Percentiles rank a stretch among this genome's conserved stretches.
Evolutionary conservation across 305 asterid genomes (phyloP).

Genomic region (Fraxinus xanthoxyloides): DNA sequence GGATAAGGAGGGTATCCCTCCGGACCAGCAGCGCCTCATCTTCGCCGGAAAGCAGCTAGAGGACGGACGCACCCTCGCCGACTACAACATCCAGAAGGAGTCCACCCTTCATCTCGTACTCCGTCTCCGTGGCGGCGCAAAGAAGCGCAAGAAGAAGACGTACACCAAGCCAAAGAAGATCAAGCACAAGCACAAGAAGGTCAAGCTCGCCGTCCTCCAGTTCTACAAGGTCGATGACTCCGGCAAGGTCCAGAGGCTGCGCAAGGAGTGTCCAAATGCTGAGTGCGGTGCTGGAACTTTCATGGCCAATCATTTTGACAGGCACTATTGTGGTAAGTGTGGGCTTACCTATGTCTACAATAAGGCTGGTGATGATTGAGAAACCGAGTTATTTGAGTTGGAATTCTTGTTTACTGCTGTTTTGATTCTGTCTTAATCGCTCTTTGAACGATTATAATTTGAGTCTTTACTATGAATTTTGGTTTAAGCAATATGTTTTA

Average conservation of each 20-base stretch:
- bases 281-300: constrained; percentile 58
- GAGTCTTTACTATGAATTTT: constrained; percentile 21
- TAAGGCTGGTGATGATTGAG: constrained; percentile 49
- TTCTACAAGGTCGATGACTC: constrained; percentile 33
- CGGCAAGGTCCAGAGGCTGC: constrained; percentile 52
- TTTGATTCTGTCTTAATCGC: constrained; percentile 2
- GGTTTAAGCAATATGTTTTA: constrained; percentile 9
- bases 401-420: not conserved
- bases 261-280: constrained; percentile 54
- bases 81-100: constrained; percentile 50
- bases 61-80: constrained; percentile 51
- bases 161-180: constrained; percentile 35
- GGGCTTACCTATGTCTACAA: constrained; percentile 61
- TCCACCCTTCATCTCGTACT: constrained; percentile 50
- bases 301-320: constrained; percentile 53
- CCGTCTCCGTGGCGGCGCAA: constrained; percentile 56
- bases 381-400: not conserved
- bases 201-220: not conserved
- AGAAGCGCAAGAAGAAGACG: constrained; percentile 63
- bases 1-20: constrained; percentile 47
- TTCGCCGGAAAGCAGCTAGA: constrained; percentile 50
- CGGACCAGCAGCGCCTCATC: constrained; percentile 42
- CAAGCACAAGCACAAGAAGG: not conserved
- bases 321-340: constrained; percentile 69
- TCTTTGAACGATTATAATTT: constrained; percentile 18